These are phyloP conservation scores for Dichomitus squalens DNA, from an alignment of 1,284 basidiomycete species.

Conservation along the genomic window DNA sequence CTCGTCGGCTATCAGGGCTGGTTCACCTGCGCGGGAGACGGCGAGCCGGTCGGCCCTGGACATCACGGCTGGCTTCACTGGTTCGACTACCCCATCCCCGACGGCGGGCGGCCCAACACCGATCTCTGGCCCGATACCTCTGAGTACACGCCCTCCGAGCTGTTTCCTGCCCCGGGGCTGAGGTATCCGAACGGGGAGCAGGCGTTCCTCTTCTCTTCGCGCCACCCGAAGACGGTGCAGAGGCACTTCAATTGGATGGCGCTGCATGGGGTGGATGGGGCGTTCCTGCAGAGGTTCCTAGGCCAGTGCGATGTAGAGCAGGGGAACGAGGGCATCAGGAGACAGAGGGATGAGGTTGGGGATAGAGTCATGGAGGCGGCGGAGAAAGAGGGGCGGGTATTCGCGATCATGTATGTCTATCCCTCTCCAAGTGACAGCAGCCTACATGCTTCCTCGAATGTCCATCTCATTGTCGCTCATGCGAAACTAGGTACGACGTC, in stretches of 20 bases:
- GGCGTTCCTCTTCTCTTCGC: slow-evolving; percentile 72
- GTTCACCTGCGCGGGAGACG: slow-evolving; percentile 48
- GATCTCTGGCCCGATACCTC: slow-evolving; percentile 79
- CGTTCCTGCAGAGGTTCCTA: slow-evolving; percentile 75
- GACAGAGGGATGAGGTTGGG: slow-evolving; percentile 72
- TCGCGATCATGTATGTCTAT: slow-evolving; percentile 70
- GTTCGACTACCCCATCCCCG: slow-evolving; percentile 64
- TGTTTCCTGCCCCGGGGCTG: slow-evolving; percentile 69
- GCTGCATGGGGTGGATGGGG: slow-evolving; percentile 72
- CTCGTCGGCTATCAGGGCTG: slow-evolving; percentile 84
- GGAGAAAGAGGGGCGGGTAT: slow-evolving; percentile 74
- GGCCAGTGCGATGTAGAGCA: slow-evolving; percentile 57
- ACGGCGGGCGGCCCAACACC: slow-evolving; percentile 67
- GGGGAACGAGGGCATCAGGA: slow-evolving; percentile 54
- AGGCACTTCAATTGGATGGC: slow-evolving; percentile 86
- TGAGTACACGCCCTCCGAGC: slow-evolving; percentile 66
- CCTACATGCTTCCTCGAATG: too few species aligned
- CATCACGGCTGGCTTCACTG: slow-evolving; percentile 87
- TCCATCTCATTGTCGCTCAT: too few species aligned
- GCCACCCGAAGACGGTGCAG: slow-evolving; percentile 70
- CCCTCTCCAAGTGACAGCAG: not conserved
- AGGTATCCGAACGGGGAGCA: slow-evolving; percentile 55
- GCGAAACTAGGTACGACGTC: slow-evolving; percentile 68
- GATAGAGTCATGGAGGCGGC: slow-evolving; percentile 70
- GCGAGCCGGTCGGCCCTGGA: slow-evolving; percentile 54